Evolutionary conservation across 2,329 filamentous ascomycete species (phyloP).

Genomic region (Amylocarpus encephaloides): DNA sequence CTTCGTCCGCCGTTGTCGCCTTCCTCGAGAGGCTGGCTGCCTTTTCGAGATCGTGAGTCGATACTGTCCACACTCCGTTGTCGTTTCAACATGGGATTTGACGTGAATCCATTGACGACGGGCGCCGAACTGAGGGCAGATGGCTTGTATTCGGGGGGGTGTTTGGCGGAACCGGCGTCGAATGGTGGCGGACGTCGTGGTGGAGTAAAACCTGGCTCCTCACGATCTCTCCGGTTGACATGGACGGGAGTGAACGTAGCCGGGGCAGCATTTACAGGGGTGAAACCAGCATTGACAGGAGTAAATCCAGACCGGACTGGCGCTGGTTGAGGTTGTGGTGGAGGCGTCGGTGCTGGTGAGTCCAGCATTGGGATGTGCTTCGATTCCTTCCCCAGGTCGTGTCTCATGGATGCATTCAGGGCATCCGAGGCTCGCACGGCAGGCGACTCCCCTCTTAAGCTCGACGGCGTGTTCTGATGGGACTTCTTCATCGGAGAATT

Average conservation of each 20-base stretch:
- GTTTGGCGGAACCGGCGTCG: constrained; percentile 54
- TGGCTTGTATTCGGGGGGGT: constrained; percentile 58
- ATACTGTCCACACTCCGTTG: constrained; percentile 57
- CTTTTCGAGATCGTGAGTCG: constrained; percentile 28
- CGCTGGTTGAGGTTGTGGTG: constrained; percentile 10
- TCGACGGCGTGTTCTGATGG: constrained; percentile 51
- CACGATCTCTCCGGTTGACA: constrained; percentile 41
- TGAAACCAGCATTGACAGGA: constrained; percentile 49
- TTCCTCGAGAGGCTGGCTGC: constrained; percentile 35
- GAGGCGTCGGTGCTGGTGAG: constrained; percentile 23
- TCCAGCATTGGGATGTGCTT: constrained; percentile 32
- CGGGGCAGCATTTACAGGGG: constrained; percentile 51
- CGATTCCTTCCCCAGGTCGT: constrained; percentile 30
- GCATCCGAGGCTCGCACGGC: constrained; percentile 51
- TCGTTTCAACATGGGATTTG: constrained; percentile 62
- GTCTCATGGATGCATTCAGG: constrained; percentile 48
- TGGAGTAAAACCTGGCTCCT: constrained; percentile 48
- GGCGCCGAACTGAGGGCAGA: constrained; percentile 46
- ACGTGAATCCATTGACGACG: constrained; percentile 41
- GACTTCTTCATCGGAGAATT: constrained; percentile 68
- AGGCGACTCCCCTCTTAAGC: constrained; percentile 59
- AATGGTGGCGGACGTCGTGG: constrained; percentile 48
- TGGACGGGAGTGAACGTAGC: constrained; percentile 51
- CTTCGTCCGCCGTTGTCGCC: constrained; percentile 64
- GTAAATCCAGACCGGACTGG: constrained; percentile 32